A percentile compares a stretch with the other conserved stretches of the same genome.
phyloP scores from a whole-genome alignment of 441 rosid species.

The Populus hybrid region DNA sequence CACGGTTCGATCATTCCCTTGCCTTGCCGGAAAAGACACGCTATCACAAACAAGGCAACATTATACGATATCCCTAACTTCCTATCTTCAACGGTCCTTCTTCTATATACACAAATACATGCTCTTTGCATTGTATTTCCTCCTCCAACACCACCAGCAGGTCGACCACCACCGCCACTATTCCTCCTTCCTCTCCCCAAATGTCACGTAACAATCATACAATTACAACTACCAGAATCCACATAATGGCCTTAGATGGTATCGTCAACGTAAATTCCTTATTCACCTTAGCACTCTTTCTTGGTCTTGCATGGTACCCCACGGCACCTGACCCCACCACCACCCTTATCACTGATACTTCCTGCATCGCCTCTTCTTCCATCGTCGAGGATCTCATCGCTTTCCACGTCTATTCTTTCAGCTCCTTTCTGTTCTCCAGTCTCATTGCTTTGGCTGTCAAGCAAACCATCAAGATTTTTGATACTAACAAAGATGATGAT shows the following conservation, averaged over 20 bases:
- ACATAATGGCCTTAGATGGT: slow-evolving; percentile 73
- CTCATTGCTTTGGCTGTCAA: slow-evolving; percentile 70
- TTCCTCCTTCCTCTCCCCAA: not conserved
- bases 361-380: slow-evolving; percentile 38
- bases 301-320: slow-evolving; percentile 59
- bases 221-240: slow-evolving; percentile 49
- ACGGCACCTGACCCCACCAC: slow-evolving; percentile 24
- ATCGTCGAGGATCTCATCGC: slow-evolving; percentile 52
- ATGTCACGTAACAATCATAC: not conserved
- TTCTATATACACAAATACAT: not conserved
- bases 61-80: not conserved
- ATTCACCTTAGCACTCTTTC: slow-evolving; percentile 77
- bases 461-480: slow-evolving; percentile 52
- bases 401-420: slow-evolving; percentile 85
- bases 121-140: not conserved
- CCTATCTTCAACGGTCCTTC: not conserved
- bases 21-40: slow-evolving; percentile 24
- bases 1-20: not conserved
- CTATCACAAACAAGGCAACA: not conserved
- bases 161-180: not conserved
- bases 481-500: slow-evolving; percentile 10
- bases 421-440: slow-evolving; percentile 83
- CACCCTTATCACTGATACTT: slow-evolving; percentile 22
- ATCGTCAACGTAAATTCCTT: slow-evolving; percentile 77
- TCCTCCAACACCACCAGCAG: not conserved